Base-by-base conservation (phyloP, 2,329 filamentous ascomycete species). In the Juglanconis sp. region DNA sequence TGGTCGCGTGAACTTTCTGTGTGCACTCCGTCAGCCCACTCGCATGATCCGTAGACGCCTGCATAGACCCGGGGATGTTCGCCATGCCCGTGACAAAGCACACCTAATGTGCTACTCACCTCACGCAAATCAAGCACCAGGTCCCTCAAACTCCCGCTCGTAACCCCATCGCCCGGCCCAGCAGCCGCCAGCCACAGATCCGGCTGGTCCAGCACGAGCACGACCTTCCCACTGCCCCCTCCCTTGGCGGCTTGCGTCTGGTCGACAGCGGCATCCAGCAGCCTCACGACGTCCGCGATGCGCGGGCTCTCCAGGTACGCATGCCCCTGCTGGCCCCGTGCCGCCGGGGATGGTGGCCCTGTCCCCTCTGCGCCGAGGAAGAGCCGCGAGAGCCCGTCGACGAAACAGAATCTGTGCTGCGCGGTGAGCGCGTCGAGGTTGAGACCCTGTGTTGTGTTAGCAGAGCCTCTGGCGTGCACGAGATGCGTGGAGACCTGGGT, bases 341-440 rank as follows among this genome's bases (percentile, higher is more conserved):
- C 59, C 59, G 51, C 54, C 9, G 31, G 50, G 35, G 62, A 38
- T 47, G 54, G 13, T 48, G 53, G 48, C 40, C 55, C 36, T 51
- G 53, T 10, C 40, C 7, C 56, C 31, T 31, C 44, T 53, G 52
- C 53, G 66, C 47, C 52, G 4, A 61, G 24, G 32, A 85, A 89
- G 32, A 91, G 70, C 32, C 79, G 79, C 24, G 80, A 83, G 60
- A 95, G 76, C 24, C 90, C 91, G 73, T 96, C 92, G 36, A 96
- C 80, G 66, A 92, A 94, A 48, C 78, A 76, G 67, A 96, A 88
- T 55, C 81, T 82, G 36, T 82, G 82, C 63, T 83, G 81, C 40
- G 79, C 78, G 56, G 76, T 73, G 4, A 88, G 72, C 5, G 79
- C 79, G 17, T 88, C 83, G 54, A 95, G 77, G 73, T 96, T 91